These are phyloP conservation scores for Candida albicans DNA, from an alignment of 1,139 yeast genomes.

Conservation along the genomic window DNA sequence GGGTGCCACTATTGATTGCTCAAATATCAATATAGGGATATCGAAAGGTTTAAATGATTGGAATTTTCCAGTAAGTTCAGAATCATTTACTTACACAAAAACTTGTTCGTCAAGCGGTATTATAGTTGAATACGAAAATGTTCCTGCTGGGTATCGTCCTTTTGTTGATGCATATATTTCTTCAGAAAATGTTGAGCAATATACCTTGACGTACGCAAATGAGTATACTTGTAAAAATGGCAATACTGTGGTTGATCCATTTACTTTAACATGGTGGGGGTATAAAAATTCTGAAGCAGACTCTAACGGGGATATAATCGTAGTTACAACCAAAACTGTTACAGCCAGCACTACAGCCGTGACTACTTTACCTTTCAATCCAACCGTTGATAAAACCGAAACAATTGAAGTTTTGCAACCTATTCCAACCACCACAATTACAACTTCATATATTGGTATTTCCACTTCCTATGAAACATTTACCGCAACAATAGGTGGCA, in stretches of 20 bases:
- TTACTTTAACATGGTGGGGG: slow-evolving; percentile 11
- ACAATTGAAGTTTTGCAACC: too few species aligned
- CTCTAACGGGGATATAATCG: too few species aligned
- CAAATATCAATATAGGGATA: slow-evolving; percentile 20
- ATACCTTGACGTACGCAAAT: slow-evolving; percentile 14
- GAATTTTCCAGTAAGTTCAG: slow-evolving; percentile 18
- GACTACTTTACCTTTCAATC: too few species aligned
- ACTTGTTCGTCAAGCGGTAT: slow-evolving; percentile 18
- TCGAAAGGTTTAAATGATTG: slow-evolving; percentile 26
- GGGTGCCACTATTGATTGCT: slow-evolving; percentile 22
- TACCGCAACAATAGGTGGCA: too few species aligned
- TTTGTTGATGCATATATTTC: slow-evolving; percentile 22
- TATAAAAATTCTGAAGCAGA: slow-evolving; percentile 10
- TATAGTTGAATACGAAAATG: slow-evolving; percentile 18
- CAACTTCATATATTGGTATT: too few species aligned
- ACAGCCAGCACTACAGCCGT: too few species aligned
- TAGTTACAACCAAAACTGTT: too few species aligned
- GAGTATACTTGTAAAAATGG: slow-evolving; percentile 16
- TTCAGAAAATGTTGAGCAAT: not conserved
- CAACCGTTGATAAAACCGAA: too few species aligned
- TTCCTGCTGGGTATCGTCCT: slow-evolving; percentile 35
- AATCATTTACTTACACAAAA: slow-evolving; percentile 10
- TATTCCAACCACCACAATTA: too few species aligned
- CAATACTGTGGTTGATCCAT: not conserved
- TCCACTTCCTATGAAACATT: too few species aligned